phyloP scores from a whole-genome alignment of 768 basidiomycete genomes.

The Pholiota molesta region DNA sequence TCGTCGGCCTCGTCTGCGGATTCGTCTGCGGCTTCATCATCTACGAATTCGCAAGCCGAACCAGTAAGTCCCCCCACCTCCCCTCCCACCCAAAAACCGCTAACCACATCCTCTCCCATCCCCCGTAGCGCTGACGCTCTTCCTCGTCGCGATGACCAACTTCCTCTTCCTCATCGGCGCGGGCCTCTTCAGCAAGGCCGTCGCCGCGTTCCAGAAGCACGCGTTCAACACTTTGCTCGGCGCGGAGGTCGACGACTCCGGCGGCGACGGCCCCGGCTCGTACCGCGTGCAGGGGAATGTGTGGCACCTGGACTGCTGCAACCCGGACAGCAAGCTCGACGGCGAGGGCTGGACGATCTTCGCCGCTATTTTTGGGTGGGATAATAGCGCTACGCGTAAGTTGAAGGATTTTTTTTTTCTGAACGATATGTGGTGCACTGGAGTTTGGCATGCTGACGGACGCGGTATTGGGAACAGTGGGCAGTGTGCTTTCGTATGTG shows the following conservation, averaged over 20 bases:
- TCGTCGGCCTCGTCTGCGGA: constrained; percentile 83
- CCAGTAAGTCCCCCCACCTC: constrained; percentile 47
- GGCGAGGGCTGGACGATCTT: constrained; percentile 80
- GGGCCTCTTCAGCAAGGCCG: constrained; percentile 83
- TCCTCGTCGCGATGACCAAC: constrained; percentile 92
- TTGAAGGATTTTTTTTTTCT: constrained; percentile 26
- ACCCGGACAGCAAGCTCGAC: constrained; percentile 54
- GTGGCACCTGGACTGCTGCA: constrained; percentile 88
- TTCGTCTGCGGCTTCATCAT: constrained; percentile 73
- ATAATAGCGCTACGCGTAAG: constrained; percentile 76
- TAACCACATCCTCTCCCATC: background rate
- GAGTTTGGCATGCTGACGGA: too few species aligned
- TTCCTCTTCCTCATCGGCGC: constrained; percentile 92
- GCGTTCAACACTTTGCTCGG: constrained; percentile 73
- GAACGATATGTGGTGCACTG: too few species aligned
- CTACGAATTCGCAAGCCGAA: constrained; percentile 77
- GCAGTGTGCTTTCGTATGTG: constrained; percentile 83
- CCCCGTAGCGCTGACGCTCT: constrained; percentile 68
- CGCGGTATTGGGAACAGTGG: constrained; percentile 49
- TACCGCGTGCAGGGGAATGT: constrained; percentile 82
- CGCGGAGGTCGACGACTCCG: constrained; percentile 65
- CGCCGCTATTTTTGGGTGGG: constrained; percentile 86
- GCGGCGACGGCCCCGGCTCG: constrained; percentile 81
- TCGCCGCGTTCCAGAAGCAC: constrained; percentile 73
- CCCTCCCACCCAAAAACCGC: too few species aligned